Evolutionary conservation across 2,329 filamentous ascomycete genomes (phyloP).

Genomic region (Pseudogymnoascus sp.): DNA sequence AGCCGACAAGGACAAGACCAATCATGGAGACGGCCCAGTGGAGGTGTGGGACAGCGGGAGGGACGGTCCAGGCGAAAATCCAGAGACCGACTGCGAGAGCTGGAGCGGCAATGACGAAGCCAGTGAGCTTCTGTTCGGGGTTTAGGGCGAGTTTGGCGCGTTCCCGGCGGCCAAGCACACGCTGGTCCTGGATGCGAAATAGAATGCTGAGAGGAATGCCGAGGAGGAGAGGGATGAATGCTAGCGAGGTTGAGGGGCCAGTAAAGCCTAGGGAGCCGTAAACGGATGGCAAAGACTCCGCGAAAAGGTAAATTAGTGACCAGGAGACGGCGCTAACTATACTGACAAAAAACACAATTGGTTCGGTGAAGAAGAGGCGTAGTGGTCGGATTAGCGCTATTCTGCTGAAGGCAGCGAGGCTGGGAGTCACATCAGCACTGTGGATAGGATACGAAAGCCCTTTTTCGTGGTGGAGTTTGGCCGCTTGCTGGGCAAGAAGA

Average conservation of each 20-base stretch:
- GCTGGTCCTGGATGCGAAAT: constrained; percentile 35
- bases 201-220: constrained; percentile 36
- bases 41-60: constrained; percentile 28
- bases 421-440: constrained; percentile 34
- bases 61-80: constrained; percentile 40
- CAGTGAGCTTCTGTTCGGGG: constrained; percentile 40
- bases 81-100: constrained; percentile 36
- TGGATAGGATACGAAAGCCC: constrained; percentile 22
- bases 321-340: constrained; percentile 35
- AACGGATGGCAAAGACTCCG: constrained; percentile 34
- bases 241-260: constrained; percentile 29
- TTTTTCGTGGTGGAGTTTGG: constrained; percentile 23
- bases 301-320: constrained; percentile 41
- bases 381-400: constrained; percentile 35
- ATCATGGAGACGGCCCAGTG: constrained; percentile 35
- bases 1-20: constrained; percentile 37
- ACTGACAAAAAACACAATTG: constrained; percentile 35
- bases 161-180: constrained; percentile 24
- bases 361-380: constrained; percentile 37
- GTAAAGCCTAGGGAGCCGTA: constrained; percentile 32
- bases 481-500: constrained; percentile 31
- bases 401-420: constrained; percentile 30
- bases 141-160: constrained; percentile 20
- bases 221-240: constrained; percentile 33
- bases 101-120: constrained; percentile 38